Evolutionary conservation across 2,329 filamentous ascomycete genomes (phyloP).

Genomic region (Aspergillus felis): DNA sequence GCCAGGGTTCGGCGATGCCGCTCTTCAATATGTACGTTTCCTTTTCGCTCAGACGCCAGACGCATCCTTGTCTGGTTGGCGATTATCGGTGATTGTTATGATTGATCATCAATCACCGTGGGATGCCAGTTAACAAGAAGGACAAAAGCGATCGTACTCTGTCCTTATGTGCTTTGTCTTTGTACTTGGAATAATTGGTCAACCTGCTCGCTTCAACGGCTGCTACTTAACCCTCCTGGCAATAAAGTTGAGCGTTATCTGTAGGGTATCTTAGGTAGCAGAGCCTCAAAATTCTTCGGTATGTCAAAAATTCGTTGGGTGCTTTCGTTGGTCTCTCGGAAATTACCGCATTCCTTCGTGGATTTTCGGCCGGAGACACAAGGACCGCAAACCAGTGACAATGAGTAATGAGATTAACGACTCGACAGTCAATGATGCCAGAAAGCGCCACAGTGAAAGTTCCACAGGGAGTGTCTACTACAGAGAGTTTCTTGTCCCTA

Average conservation of each 20-base stretch:
- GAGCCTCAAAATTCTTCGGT: not conserved
- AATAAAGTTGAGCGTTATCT: not conserved
- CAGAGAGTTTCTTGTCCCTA: not conserved
- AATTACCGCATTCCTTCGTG: not conserved
- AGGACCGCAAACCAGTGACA: not conserved
- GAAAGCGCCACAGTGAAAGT: not conserved
- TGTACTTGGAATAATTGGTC: not conserved
- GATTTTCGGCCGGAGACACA: not conserved
- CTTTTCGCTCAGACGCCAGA: not conserved
- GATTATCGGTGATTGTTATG: no score
- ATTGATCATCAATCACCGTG: not conserved
- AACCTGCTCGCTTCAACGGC: not conserved
- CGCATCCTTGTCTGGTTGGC: not conserved
- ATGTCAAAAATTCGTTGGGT: not conserved
- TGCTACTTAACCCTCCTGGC: not conserved
- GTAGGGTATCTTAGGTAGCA: not conserved
- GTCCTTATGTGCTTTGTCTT: not conserved
- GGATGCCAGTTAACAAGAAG: not conserved
- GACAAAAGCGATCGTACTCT: not conserved
- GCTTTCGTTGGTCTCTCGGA: not conserved
- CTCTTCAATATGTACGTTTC: not conserved
- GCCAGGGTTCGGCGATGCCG: not conserved
- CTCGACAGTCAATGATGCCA: not conserved
- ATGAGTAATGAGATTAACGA: not conserved
- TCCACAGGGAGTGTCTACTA: not conserved